These are phyloP conservation scores for Suillus discolor DNA, from an alignment of 768 basidiomycete genomes.

Conservation along the genomic window DNA sequence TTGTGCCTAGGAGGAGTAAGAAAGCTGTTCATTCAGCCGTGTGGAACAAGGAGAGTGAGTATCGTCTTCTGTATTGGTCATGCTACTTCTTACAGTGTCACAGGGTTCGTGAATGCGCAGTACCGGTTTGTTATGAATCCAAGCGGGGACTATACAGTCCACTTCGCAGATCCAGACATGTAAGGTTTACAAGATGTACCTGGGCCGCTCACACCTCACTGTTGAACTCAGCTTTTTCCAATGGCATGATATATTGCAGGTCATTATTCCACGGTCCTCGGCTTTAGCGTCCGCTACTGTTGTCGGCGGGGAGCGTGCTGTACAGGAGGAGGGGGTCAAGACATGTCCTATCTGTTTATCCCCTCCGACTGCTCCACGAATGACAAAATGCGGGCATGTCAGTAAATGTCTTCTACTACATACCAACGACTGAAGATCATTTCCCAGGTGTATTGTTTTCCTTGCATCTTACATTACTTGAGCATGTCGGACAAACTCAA, in stretches of 20 bases:
- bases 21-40: conserved; percentile 63
- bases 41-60: conserved; percentile 94
- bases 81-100: conserved; percentile 17
- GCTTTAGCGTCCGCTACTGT: conserved; percentile 68
- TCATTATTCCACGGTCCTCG: conserved; percentile 86
- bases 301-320: conserved; percentile 39
- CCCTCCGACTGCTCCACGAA: conserved; percentile 84
- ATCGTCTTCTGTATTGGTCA: conserved; percentile 13
- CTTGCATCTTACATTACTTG: conserved; percentile 91
- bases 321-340: conserved; percentile 61
- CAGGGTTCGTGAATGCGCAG: conserved; percentile 94
- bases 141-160: conserved; percentile 87
- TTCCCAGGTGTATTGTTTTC: conserved; percentile 86
- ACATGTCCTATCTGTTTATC: conserved; percentile 96
- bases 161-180: conserved; percentile 98
- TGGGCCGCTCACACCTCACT: not conserved
- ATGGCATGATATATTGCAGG: conserved; percentile 95
- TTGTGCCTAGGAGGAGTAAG: conserved; percentile 74
- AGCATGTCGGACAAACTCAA: conserved; percentile 79
- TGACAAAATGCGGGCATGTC: conserved; percentile 98
- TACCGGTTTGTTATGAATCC: conserved; percentile 97
- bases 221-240: conserved; percentile 74
- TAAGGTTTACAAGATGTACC: conserved; percentile 41
- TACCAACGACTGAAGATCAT: conserved; percentile 19
- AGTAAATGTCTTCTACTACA: conserved; percentile 36